Evolutionary conservation across 192 early-diverging fungal genomes (phyloP).

Genomic region (Podila horticola): DNA sequence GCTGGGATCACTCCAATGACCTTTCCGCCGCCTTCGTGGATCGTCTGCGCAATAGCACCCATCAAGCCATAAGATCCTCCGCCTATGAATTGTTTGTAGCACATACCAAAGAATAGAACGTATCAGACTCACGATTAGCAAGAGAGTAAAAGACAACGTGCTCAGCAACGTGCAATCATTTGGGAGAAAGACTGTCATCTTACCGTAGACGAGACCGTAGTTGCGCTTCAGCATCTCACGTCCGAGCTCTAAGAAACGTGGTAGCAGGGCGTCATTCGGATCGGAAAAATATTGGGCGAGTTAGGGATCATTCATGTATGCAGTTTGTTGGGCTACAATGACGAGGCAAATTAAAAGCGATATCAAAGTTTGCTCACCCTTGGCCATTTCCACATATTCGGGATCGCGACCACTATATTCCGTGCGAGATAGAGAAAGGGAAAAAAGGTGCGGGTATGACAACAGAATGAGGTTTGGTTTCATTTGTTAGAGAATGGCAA

Average conservation of each 20-base stretch:
- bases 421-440: neutral
- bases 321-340: too few relatives aligned
- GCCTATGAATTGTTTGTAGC: slow-evolving; percentile 34
- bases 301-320: neutral
- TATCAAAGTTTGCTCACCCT: slow-evolving; percentile 30
- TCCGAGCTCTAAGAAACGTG: slow-evolving; percentile 57
- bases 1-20: slow-evolving; percentile 84
- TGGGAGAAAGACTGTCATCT: too few relatives aligned
- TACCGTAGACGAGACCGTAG: slow-evolving; percentile 76
- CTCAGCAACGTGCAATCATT: slow-evolving; percentile 10
- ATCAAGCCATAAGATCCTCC: slow-evolving; percentile 80
- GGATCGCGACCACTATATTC: slow-evolving; percentile 47
- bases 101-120: neutral
- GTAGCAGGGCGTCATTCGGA: neutral
- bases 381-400: slow-evolving; percentile 54
- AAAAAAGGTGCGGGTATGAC: neutral
- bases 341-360: neutral
- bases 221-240: slow-evolving; percentile 61
- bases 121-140: neutral
- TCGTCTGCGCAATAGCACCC: slow-evolving; percentile 82
- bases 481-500: slow-evolving; percentile 4
- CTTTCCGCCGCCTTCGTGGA: slow-evolving; percentile 64
- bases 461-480: neutral
- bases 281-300: neutral
- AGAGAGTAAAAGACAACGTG: neutral